A percentile compares a stretch with the other conserved stretches of the same genome.
phyloP scores from a whole-genome alignment of 169 alveolate species.

The Besnoitia besnoiti region DNA sequence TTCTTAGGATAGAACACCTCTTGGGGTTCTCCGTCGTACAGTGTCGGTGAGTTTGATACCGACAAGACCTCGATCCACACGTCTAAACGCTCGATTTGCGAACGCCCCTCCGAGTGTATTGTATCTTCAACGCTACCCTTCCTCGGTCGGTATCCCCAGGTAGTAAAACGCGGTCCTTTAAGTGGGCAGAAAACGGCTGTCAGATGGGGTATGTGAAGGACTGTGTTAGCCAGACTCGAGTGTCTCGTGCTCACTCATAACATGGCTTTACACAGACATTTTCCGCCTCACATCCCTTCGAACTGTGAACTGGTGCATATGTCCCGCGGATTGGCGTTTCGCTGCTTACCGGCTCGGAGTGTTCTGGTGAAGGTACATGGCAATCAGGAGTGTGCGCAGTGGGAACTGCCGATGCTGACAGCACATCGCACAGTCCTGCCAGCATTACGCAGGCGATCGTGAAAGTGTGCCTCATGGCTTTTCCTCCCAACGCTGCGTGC shows the following conservation, averaged over 20 bases:
- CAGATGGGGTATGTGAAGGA: neutral
- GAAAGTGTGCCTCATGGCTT: neutral
- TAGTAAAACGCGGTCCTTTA: slow-evolving; percentile 41
- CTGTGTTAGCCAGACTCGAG: neutral
- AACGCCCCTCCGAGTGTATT: neutral
- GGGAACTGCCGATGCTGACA: too few species aligned
- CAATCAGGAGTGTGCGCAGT: neutral
- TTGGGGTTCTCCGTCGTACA: slow-evolving; percentile 29
- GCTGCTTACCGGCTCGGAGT: neutral
- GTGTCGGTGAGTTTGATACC: neutral
- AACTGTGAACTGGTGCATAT: neutral
- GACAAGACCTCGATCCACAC: slow-evolving; percentile 60
- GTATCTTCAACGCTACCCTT: slow-evolving; percentile 23
- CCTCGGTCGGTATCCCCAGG: slow-evolving; percentile 37
- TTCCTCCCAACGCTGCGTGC: neutral
- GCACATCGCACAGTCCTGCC: neutral
- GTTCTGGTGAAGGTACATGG: neutral
- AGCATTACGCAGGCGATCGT: neutral
- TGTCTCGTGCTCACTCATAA: neutral
- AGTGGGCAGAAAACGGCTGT: slow-evolving; percentile 51
- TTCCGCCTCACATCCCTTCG: slow-evolving; percentile 49
- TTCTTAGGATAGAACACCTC: slow-evolving; percentile 11
- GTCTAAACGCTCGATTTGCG: neutral
- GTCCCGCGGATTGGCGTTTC: neutral
- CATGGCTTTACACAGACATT: slow-evolving; percentile 58